Evolutionary conservation across 2,329 filamentous ascomycete species (phyloP).

Genomic region (Microdochium paspali): DNA sequence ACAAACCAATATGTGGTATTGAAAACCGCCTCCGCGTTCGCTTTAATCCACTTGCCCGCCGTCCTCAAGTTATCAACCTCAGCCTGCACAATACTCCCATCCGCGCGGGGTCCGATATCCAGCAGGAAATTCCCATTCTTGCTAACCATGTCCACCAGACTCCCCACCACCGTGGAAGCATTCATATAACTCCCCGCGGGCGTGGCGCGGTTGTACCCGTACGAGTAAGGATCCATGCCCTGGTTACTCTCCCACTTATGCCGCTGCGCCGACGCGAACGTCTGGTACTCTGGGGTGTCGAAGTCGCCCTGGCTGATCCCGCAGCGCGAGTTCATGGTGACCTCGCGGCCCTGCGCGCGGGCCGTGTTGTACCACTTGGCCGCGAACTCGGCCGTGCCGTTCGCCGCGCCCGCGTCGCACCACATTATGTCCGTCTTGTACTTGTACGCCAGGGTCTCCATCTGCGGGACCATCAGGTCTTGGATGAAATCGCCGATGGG

Average conservation of each 20-base stretch:
- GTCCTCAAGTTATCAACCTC: slow-evolving; percentile 36
- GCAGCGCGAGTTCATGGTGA: slow-evolving; percentile 47
- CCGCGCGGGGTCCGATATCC: slow-evolving; percentile 44
- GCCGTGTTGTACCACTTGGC: slow-evolving; percentile 31
- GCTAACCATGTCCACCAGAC: slow-evolving; percentile 40
- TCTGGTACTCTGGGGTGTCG: slow-evolving; percentile 50
- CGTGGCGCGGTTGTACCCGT: slow-evolving; percentile 50
- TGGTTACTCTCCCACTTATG: slow-evolving; percentile 51
- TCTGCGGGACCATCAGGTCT: slow-evolving; percentile 35
- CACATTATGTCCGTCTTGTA: slow-evolving; percentile 38
- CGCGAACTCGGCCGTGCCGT: slow-evolving; percentile 29
- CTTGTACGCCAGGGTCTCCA: slow-evolving; percentile 30
- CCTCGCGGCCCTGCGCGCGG: slow-evolving; percentile 30
- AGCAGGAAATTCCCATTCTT: slow-evolving; percentile 49
- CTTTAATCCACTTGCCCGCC: slow-evolving; percentile 44
- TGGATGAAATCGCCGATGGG: slow-evolving; percentile 28
- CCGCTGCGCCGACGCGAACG: slow-evolving; percentile 35
- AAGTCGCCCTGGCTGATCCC: slow-evolving; percentile 44
- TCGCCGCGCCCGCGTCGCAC: slow-evolving; percentile 36
- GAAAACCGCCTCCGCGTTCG: slow-evolving; percentile 44
- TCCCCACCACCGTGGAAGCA: slow-evolving; percentile 33
- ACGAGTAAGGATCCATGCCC: slow-evolving; percentile 51
- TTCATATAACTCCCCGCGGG: slow-evolving; percentile 39
- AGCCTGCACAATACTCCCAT: slow-evolving; percentile 41
- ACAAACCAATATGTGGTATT: slow-evolving; percentile 47